Base-by-base conservation (phyloP, 1,139 yeast species). In the Taphrina deformans region DNA sequence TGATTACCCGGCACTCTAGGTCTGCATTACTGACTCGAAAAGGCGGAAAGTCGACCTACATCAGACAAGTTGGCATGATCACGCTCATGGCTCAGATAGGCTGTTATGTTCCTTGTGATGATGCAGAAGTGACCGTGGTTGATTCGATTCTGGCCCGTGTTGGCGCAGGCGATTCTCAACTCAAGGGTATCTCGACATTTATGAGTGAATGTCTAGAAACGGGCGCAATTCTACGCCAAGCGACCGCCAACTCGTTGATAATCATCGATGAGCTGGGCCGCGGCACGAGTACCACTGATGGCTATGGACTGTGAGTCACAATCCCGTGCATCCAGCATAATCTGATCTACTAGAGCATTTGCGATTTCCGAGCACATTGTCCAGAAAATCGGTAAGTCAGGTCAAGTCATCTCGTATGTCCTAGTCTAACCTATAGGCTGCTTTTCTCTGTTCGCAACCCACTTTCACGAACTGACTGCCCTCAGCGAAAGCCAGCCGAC, bases 191-290 rank as follows among this genome's bases (percentile, higher is more conserved):
- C 48, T 91, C 97, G 0, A 93, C 99, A 0, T 93, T 93, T 72
- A 93, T 93, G 99, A 91, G 96, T 46, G 99, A 93, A 75, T 93
- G 93, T 98, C 80, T 93, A 68, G 99, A 93, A 73, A 93, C 97
- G 38, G 90, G 97, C 0, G 87, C 96, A 0, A 93, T 93, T 70
- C 81, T 93, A 70, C 88, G 91, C 68, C 85, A 92, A 29, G 96
- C 98, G 0, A 86, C 96, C 0, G 77, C 79, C 29, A 89, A 91
- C 70, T 89, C 97, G 1, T 79, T 93, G 68, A 90, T 93, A 65
- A 89, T 93, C 56, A 90, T 95, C 68, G 99, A 93, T 76, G 99
- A 93, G 75, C 80, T 93, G 68, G 99, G 99, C 6, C 83, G 99
- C 72, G 99, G 99, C 38, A 93, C 99, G 0, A 87, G 96, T 50